A percentile compares a stretch with the other conserved stretches of the same genome.
Conservation (phyloP, 352 stramenopile genomes). For the Globisporangium nodosum region DNA sequence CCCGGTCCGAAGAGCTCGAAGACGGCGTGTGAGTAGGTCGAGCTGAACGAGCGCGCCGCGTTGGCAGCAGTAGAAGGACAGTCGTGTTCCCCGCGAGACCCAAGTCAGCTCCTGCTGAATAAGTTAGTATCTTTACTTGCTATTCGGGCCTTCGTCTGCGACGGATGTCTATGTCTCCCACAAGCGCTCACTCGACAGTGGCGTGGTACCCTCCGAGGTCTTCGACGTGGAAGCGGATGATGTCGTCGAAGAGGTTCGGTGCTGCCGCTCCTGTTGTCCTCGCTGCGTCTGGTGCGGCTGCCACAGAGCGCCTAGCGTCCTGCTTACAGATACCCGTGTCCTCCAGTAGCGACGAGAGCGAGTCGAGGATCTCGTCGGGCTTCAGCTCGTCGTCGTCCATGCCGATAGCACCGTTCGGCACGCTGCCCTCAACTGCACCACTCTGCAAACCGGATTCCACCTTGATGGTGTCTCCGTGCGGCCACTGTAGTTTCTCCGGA, state of each 20-base stretch:
- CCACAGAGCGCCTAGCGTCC: neutral
- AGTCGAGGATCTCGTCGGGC: slow-evolving; percentile 27
- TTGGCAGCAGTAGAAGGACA: too few relatives aligned
- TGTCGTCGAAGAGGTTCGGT: slow-evolving; percentile 31
- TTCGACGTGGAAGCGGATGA: slow-evolving; percentile 36
- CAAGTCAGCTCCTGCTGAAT: neutral
- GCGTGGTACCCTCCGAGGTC: slow-evolving; percentile 20
- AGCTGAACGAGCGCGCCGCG: too few relatives aligned
- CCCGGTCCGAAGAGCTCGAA: too few relatives aligned
- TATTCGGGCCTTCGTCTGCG: too few relatives aligned
- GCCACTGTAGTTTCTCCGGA: neutral
- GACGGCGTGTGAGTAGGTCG: too few relatives aligned
- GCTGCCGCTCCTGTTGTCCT: neutral
- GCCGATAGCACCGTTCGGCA: neutral
- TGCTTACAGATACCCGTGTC: slow-evolving; percentile 21
- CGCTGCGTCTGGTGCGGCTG: neutral
- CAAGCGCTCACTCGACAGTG: neutral
- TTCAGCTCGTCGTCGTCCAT: slow-evolving; percentile 3
- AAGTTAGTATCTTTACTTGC: neutral
- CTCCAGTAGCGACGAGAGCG: slow-evolving; percentile 23
- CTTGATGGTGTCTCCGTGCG: neutral
- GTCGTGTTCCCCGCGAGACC: too few relatives aligned
- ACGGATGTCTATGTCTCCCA: too few relatives aligned
- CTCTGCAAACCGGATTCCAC: neutral
- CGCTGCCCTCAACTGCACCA: too few relatives aligned